A percentile compares a stretch with the other conserved stretches of the same genome.
Conservation (phyloP, 768 basidiomycete genomes). For the Imleria badia region DNA sequence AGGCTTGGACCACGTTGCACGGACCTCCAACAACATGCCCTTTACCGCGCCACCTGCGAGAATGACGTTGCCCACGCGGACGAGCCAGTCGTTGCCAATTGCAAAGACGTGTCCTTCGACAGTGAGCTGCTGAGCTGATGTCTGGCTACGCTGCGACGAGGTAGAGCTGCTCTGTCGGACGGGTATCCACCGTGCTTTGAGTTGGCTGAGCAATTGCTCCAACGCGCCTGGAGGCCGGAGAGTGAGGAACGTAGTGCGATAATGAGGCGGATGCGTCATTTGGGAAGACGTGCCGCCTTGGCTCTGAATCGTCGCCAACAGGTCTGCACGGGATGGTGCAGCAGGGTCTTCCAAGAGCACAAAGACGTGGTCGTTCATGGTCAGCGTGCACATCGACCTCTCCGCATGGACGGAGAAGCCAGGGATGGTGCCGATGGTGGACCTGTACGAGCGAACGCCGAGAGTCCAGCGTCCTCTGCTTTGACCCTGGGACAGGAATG, state of each 20-base stretch:
- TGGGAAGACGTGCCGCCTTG: conserved; percentile 13
- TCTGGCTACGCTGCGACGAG: conserved; percentile 45
- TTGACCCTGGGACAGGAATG: conserved; percentile 46
- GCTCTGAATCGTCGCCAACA: conserved; percentile 37
- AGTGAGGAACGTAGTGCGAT: conserved; percentile 75
- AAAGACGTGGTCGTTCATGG: conserved; percentile 80
- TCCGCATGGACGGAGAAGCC: conserved; percentile 54
- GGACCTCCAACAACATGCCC: conserved; percentile 84
- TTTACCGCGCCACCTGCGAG: conserved; percentile 72
- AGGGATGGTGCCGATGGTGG: conserved; percentile 58
- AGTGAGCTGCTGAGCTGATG: conserved; percentile 59
- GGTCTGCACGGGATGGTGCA: conserved; percentile 66
- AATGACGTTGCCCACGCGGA: conserved; percentile 75
- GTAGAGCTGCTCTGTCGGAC: conserved; percentile 51
- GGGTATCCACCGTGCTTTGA: conserved; percentile 74
- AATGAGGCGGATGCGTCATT: conserved; percentile 48
- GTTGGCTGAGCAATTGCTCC: conserved; percentile 70
- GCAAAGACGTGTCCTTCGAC: conserved; percentile 74
- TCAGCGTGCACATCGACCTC: conserved; percentile 71
- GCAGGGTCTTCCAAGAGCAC: conserved; percentile 75
- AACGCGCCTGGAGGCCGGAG: conserved; percentile 70
- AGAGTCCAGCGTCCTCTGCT: conserved; percentile 67
- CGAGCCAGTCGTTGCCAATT: conserved; percentile 81
- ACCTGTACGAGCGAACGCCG: conserved; percentile 71
- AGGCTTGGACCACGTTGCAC: conserved; percentile 6